These are phyloP conservation scores for Adansonia gregorii DNA, from an alignment of 441 rosid species.

Conservation along the genomic window DNA sequence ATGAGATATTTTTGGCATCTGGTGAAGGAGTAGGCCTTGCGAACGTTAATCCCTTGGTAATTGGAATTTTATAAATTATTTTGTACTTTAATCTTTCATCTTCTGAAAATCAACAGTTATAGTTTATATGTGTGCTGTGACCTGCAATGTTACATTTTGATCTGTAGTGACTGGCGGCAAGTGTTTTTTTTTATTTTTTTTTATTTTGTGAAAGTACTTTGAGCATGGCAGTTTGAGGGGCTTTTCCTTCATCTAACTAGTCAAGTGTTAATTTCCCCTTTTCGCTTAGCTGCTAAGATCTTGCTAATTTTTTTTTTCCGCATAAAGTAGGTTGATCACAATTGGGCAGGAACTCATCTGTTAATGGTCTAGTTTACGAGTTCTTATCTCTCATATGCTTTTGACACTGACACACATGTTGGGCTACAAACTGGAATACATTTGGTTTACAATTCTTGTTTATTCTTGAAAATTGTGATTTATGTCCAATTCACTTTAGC, in stretches of 20 bases:
- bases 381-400: background rate
- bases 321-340: conserved; percentile 9
- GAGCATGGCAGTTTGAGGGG: background rate
- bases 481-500: background rate
- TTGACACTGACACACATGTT: background rate
- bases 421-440: background rate
- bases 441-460: background rate
- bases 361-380: background rate
- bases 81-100: background rate
- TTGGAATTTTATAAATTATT: conserved; percentile 28
- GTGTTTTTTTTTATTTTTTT: background rate
- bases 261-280: background rate
- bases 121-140: background rate
- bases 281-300: background rate
- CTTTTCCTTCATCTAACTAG: background rate
- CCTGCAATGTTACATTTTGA: conserved; percentile 3
- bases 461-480: conserved; percentile 4
- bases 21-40: conserved; percentile 82
- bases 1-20: conserved; percentile 82
- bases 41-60: conserved; percentile 83
- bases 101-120: background rate
- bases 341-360: background rate
- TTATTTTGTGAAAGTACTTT: background rate
- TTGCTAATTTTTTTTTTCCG: background rate
- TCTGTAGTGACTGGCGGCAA: background rate